Evolutionary conservation across 441 rosid genomes (phyloP).

Genomic region (Adansonia rubrostipa): DNA sequence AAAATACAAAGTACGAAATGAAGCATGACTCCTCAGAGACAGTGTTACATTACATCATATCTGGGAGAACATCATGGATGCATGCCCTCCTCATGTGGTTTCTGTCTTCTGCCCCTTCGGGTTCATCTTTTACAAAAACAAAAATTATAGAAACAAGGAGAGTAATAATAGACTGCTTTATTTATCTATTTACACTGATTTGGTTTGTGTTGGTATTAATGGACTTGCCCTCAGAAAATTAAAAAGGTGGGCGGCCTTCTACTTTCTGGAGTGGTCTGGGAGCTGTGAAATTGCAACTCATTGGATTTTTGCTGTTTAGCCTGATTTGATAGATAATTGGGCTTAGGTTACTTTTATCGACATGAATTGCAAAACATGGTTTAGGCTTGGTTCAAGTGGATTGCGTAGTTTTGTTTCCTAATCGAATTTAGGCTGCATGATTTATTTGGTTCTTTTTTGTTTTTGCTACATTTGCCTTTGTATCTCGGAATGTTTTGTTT

Average conservation of each 20-base stretch:
- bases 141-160: background rate
- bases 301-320: background rate
- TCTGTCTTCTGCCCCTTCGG: background rate
- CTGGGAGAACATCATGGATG: conserved; percentile 25
- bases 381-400: background rate
- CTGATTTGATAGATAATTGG: background rate
- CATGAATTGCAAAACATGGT: background rate
- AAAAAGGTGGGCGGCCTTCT: background rate
- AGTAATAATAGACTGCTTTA: background rate
- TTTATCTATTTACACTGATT: background rate
- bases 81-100: conserved; percentile 23
- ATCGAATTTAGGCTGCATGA: background rate
- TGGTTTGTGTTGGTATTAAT: background rate
- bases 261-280: background rate
- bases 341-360: background rate
- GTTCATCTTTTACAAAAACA: background rate
- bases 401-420: background rate
- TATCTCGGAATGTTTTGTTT: background rate
- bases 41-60: conserved; percentile 31
- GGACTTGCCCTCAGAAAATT: background rate
- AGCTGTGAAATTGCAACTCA: background rate
- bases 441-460: background rate
- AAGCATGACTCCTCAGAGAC: background rate
- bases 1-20: too few relatives aligned
- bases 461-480: background rate